Evolutionary conservation across 345 rosid genomes (phyloP), one percentile per base, ranked within the genome.

Genomic region (Citropsis articulata): DNA sequence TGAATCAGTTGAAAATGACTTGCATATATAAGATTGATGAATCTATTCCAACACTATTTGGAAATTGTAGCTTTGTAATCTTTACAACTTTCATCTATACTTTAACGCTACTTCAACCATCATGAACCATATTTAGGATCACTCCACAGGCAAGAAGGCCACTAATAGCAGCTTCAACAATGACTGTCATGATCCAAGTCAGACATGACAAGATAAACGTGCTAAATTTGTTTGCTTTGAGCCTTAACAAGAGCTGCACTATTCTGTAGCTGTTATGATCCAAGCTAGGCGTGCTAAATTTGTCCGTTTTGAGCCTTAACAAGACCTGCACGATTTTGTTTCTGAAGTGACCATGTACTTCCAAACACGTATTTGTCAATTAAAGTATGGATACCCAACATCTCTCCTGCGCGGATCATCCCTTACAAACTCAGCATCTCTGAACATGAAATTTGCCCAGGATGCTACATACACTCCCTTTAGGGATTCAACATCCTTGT

Each of bases 91-190:
- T 77, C 12, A 75, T 77, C 86, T 85, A 81, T 28, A 83, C 78
- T 12, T 86, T 86, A 33, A 81, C 56, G 35, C 53, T 16, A 28
- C 30, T 30, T 57, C 57, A 66, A 28, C 86, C 66, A 79, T 83
- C 85, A 22, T 83, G 83, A 33, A 83, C 85, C 0, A 79, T 62
- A 1, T 0, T 79, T 45, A 2, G 86, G 81, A 14, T 57, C 10
- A 77, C 59, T 81, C 79, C 40, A 70, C 83, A 79, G 56, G 84
- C 84, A 3, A 85, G 82, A 4, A 85, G 83, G 48, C 86, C 88
- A 35, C 86, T 83, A 5, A 85, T 45, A 33, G 84, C 83, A 7
- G 83, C 84, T 28, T 84, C 86, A 33, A 85, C 69, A 1, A 33
- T 1, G 36, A 6, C 1, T 33, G 6, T 33, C 36, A 33, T 33